Evolutionary conservation across 73 alveolate species (phyloP), one percentile per base, ranked within the genome.

Genomic region (Paramecium tetraurelia): DNA sequence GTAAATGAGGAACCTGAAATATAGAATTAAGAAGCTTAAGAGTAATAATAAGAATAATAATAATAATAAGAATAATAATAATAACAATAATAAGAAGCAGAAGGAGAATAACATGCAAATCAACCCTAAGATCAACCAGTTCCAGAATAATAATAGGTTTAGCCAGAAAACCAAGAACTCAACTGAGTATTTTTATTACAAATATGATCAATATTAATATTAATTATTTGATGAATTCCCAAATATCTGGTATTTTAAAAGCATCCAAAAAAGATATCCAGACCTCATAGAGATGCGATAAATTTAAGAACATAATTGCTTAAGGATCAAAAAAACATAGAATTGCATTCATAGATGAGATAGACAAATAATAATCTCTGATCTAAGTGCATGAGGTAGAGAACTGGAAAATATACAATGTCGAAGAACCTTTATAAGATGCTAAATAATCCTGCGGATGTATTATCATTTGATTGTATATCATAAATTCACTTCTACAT

Each of bases 361-460:
- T 72, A 35, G 63, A 63, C 46, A 63, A 72, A 72, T 72, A 33
- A 33, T 36, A 31, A 72, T 40, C 86, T n/a, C 6, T 80, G 31
- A 63, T 31, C 5, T 20, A 80, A 44, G 75, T 80, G 7, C 35
- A 44, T 4, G 90, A 80, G 46, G 90, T 80, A 10, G 90, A 80
- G 75, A 80, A 80, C 57, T 80, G 90, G 90, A 80, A 46, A 80
- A 41, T 46, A 24, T 80, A 41, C 46, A 80, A 80, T 80, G 57
- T 80, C 4, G 90, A 80, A 20, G 90, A 80, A 24, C 70, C 76
- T n/a, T 29, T 22, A 22, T 18, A 41, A 46, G 57, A 40, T 43
- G 57, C 76, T 80, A 80, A 80, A 80, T 24, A 41, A 80, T 80
- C 90, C 10, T 80, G 90, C 57, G 57, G 76, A 41, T 80, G 90